Evolutionary conservation across 768 basidiomycete species (phyloP).

Genomic region (Rhodotorula sphaerocarpa): DNA sequence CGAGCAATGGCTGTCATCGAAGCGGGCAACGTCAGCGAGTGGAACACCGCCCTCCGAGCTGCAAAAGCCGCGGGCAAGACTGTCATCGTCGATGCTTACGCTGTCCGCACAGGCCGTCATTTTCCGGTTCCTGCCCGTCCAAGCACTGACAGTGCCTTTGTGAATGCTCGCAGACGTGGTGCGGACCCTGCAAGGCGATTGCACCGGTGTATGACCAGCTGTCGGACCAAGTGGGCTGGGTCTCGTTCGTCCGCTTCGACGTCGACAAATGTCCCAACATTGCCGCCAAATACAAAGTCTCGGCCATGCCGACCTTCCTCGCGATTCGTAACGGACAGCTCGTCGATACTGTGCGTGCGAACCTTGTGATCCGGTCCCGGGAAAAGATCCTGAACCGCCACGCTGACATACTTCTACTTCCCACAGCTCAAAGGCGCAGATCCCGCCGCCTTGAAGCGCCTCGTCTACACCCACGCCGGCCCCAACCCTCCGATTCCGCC

Average conservation of each 20-base stretch:
- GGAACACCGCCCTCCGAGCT: slow-evolving; percentile 20
- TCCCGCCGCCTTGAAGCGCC: slow-evolving; percentile 17
- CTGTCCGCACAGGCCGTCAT: too few relatives aligned
- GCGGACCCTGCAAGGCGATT: slow-evolving; percentile 31
- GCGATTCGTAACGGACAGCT: slow-evolving; percentile 24
- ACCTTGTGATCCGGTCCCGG: too few relatives aligned
- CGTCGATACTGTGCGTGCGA: slow-evolving; percentile 19
- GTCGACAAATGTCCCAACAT: slow-evolving; percentile 10
- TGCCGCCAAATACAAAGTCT: slow-evolving; percentile 15
- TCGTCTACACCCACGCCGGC: slow-evolving; percentile 23
- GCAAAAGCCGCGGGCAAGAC: slow-evolving; percentile 23
- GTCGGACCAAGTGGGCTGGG: slow-evolving; percentile 7
- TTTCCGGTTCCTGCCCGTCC: not conserved
- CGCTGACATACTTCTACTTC: too few relatives aligned
- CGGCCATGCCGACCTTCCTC: slow-evolving; percentile 34
- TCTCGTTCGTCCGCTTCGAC: slow-evolving; percentile 23
- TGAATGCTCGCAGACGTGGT: slow-evolving; percentile 4
- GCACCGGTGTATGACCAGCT: slow-evolving; percentile 24
- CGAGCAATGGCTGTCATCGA: slow-evolving; percentile 7
- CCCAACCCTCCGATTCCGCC: slow-evolving; percentile 34
- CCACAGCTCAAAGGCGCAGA: slow-evolving; percentile 33
- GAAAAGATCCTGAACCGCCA: too few relatives aligned
- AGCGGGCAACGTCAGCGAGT: slow-evolving; percentile 11
- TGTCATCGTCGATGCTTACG: slow-evolving; percentile 19
- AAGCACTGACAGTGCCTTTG: too few relatives aligned